Conservation (phyloP, 257 asterid species). For the Scutellaria galericulata region DNA sequence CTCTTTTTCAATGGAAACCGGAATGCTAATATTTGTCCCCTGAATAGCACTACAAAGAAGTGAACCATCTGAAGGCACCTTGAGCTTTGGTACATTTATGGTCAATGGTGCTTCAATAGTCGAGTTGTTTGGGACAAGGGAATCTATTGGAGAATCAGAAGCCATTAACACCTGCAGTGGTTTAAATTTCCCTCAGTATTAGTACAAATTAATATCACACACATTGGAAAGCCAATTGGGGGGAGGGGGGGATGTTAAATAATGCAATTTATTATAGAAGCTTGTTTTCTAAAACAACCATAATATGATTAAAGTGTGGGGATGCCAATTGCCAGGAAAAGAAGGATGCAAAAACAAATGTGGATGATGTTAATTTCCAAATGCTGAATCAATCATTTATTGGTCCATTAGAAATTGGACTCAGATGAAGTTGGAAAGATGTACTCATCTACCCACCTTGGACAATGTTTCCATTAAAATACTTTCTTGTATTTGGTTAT, state of each 20-base stretch:
- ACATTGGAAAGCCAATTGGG: not conserved
- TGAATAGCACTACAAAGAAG: slow-evolving; percentile 41
- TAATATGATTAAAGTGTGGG: too few species aligned
- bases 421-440: slow-evolving; percentile 1
- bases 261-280: not conserved
- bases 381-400: too few species aligned
- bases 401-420: not conserved
- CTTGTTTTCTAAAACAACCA: too few species aligned
- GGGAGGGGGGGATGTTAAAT: not conserved
- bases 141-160: slow-evolving; percentile 62
- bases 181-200: slow-evolving; percentile 3
- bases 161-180: slow-evolving; percentile 59
- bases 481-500: not conserved
- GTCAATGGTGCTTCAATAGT: slow-evolving; percentile 79
- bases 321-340: too few species aligned
- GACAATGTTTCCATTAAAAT: not conserved
- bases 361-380: too few species aligned
- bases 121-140: slow-evolving; percentile 51
- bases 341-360: too few species aligned
- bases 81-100: slow-evolving; percentile 67
- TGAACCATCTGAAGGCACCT: slow-evolving; percentile 55
- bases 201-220: not conserved
- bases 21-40: slow-evolving; percentile 61
- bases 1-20: slow-evolving; percentile 65
- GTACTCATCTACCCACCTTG: not conserved